Evolutionary conservation across 1,284 basidiomycete species (phyloP), one percentile per base, ranked within the genome.

Genomic region (Takashimella tepidaria): DNA sequence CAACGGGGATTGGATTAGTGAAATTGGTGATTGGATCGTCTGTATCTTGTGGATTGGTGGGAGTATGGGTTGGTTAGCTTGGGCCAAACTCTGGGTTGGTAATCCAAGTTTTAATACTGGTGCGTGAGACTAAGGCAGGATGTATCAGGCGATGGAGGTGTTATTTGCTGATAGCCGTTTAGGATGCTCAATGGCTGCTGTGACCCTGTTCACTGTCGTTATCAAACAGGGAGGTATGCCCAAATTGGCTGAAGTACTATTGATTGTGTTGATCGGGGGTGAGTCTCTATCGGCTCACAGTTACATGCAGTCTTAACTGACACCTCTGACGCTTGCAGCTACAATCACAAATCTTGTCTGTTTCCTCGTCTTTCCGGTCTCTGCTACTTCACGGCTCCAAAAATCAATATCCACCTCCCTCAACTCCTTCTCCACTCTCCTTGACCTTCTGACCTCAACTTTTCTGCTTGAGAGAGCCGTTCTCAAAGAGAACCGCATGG

Each of bases 71-170:
- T 69, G 81, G 0, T 75, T 96, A 21, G 90, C 91, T 0, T 97
- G 72, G 72, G 61, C 69, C 11, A 77, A 96, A 73, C 81, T 90
- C 4, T 92, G 87, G 84, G 89, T 97, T 77, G 83, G 79, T 8
- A 93, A 88, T 68, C 88, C 91, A 1, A 85, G 86, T 16, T 97
- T 95, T 72, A 92, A 92, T 65, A 88, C 90, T n/a, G 90, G 89
- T 83, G 71, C 66, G 80, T 64, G n/a, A n/a, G n/a, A n/a, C n/a
- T n/a, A n/a, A n/a, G n/a, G n/a, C 41, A 11, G 16, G 12, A 24
- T n/a, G 27, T 12, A n/a, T n/a, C n/a, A n/a, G n/a, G n/a, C n/a
- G n/a, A n/a, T n/a, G n/a, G n/a, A 5, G 13, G 5, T 6, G 6
- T 4, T 6, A 8, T 37, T 26, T 40, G 5, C 49, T 54, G 24